Evolutionary conservation across 345 rosid species (phyloP), one percentile per base, ranked within the genome.

Genomic region (Eucalyptus curtisii): DNA sequence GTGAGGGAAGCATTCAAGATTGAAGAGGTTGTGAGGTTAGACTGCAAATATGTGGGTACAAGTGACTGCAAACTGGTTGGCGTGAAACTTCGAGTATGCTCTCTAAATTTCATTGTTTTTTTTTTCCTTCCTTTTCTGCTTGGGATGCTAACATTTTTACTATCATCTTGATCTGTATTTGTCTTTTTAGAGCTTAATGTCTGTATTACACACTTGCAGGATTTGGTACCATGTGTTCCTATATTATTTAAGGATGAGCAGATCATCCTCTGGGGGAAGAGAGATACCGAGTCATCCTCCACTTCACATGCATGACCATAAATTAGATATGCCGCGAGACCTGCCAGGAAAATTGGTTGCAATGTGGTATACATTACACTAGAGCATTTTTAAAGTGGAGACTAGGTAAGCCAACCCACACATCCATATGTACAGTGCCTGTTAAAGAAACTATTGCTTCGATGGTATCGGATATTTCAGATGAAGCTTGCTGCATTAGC

Each of bases 21-120:
- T 20, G 96, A 95, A 91, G 96, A 96, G 89, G 94, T 97, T 66
- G 95, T 95, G 93, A 95, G 97, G 89, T 93, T 96, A 45, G 97
- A 97, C 87, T 97, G 99, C 93, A 92, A 93, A 31, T 93, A 95
- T 91, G 97, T 92, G 45, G 99, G 99, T 20, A 91, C 92, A 87
- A 94, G 96, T 90, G 98, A 96, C 90, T 96, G 98, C 95, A 97
- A 97, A 92, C 93, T 90, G 93, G 95, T 96, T 47, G 98, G 98
- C 22, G 94, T 96, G 89, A 96, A 97, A 91, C 93, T 96, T 49
- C 92, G 92, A 94, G 99, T 97, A 93, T 76, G 93, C 17, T 49
- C 48, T 42, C 53, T 12, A 15, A 59, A 53, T 12, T 48, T 48
- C 49, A 4, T 48, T 4, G 5, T n/a, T 44, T 16, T 64, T 68